Evolutionary conservation across 2,329 filamentous ascomycete species (phyloP), one percentile per base, ranked within the genome.

Genomic region (Lecanicillium sp.): DNA sequence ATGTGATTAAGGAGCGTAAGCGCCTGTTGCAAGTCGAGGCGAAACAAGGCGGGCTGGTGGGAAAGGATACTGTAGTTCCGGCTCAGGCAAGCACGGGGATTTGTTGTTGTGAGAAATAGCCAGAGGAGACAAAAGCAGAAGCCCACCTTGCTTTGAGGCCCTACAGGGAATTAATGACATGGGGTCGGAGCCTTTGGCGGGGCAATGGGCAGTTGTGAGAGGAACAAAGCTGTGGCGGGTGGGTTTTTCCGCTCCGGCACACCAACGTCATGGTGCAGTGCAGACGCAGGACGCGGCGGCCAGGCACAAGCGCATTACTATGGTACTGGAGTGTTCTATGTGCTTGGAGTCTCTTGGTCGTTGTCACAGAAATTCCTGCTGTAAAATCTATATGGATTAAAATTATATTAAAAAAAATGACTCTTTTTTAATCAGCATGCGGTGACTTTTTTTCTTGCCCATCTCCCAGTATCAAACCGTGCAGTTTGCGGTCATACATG

Each of bases 401-500:
- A n/a, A n/a, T n/a, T n/a, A n/a, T n/a, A n/a, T n/a, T n/a, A n/a
- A n/a, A n/a, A n/a, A n/a, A n/a, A n/a, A n/a, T n/a, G n/a, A n/a
- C n/a, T n/a, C n/a, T n/a, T n/a, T n/a, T n/a, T 41, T 39, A 19
- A 33, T 32, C 51, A 37, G 44, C 41, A 48, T 35, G 44, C 80
- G 86, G 40, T 44, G 44, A 47, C 36, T 46, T 50, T 48, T 66
- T 69, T 49, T 81, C 66, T 49, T 73, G 65, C 46, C 86, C 85
- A 61, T 81, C 72, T 35, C 86, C 85, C 36, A 86, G 66, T 44
- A 89, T 69, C 48, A 94, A 64, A 46, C 84, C 83, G 66, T 96
- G 81, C 45, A 96, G 74, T 48, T 73, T 75, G 69, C 81, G 84
- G 66, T 97, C 90, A 58, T 84, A 77, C 44, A 76, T 69, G 49